phyloP scores from a whole-genome alignment of 2,329 filamentous ascomycete species.

The Sarocladium brachiariae region DNA sequence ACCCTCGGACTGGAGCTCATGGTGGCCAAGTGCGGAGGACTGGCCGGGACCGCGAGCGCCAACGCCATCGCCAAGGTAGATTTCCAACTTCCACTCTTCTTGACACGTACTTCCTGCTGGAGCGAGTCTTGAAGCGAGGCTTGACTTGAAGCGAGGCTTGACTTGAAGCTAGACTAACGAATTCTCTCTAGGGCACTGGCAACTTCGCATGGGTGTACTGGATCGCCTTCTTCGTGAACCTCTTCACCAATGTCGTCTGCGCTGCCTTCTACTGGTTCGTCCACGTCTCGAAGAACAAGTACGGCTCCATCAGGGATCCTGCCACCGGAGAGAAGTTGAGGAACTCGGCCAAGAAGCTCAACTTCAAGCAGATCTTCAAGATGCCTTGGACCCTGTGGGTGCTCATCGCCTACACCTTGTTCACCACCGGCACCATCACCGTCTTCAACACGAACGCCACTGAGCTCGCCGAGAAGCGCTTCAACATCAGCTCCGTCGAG shows the following conservation, averaged over 20 bases:
- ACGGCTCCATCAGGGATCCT: constrained; percentile 37
- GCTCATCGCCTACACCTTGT: constrained; percentile 39
- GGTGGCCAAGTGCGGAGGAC: constrained; percentile 50
- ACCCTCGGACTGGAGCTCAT: constrained; percentile 52
- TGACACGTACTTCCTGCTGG: no score
- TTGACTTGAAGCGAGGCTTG: no score
- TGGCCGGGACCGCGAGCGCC: constrained; percentile 50
- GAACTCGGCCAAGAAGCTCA: constrained; percentile 48
- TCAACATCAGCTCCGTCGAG: constrained; percentile 37
- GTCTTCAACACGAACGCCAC: constrained; percentile 49
- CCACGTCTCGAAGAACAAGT: constrained; percentile 38
- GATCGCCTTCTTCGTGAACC: constrained; percentile 52
- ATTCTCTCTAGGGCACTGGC: constrained; percentile 32
- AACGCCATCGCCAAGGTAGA: constrained; percentile 45
- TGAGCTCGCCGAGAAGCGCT: constrained; percentile 49
- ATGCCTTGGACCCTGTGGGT: constrained; percentile 53
- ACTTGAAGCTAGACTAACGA: no score
- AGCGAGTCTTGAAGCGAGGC: no score
- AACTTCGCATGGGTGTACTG: constrained; percentile 55
- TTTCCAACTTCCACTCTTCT: background rate
- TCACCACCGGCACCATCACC: constrained; percentile 43
- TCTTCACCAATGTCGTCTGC: constrained; percentile 52
- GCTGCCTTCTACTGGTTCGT: constrained; percentile 46
- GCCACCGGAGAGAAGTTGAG: constrained; percentile 50
- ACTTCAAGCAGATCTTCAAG: constrained; percentile 42